Conservation (phyloP, 2,329 filamentous ascomycete species). For the Ceratocystis cubensis region DNA sequence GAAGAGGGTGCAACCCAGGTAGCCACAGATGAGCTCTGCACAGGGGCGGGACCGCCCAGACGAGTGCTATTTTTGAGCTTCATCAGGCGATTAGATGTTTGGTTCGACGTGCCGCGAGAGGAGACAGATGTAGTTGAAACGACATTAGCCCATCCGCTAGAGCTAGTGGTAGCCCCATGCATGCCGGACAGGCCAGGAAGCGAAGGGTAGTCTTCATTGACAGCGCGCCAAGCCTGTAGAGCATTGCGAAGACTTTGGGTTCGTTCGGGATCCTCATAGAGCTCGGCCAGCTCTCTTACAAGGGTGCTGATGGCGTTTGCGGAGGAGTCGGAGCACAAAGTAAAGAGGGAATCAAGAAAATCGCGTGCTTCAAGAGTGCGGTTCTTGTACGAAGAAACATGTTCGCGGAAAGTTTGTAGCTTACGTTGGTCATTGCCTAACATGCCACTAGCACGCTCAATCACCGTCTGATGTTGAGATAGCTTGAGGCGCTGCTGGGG, state of each 20-base stretch:
- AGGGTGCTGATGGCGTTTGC: constrained; percentile 75
- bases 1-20: constrained; percentile 23
- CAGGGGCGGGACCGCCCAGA: constrained; percentile 29
- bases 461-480: constrained; percentile 68
- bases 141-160: constrained; percentile 47
- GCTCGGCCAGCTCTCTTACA: constrained; percentile 78
- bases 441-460: constrained; percentile 71
- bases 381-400: constrained; percentile 66
- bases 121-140: constrained; percentile 44
- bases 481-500: constrained; percentile 71
- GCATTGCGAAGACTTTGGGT: constrained; percentile 62
- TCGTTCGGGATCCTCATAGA: constrained; percentile 75
- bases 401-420: constrained; percentile 61
- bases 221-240: constrained; percentile 91
- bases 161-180: constrained; percentile 46
- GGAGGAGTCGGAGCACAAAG: constrained; percentile 65
- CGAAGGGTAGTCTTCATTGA: constrained; percentile 90
- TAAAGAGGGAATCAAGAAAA: constrained; percentile 77
- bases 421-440: constrained; percentile 66
- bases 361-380: constrained; percentile 57
- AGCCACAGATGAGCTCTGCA: constrained; percentile 11
- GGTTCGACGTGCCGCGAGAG: constrained; percentile 32
- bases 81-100: constrained; percentile 43
- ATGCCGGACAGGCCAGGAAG: constrained; percentile 63
- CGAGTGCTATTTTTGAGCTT: constrained; percentile 48